Base-by-base conservation (phyloP, 2,329 filamentous ascomycete genomes). In the Exophiala bonariae region DNA sequence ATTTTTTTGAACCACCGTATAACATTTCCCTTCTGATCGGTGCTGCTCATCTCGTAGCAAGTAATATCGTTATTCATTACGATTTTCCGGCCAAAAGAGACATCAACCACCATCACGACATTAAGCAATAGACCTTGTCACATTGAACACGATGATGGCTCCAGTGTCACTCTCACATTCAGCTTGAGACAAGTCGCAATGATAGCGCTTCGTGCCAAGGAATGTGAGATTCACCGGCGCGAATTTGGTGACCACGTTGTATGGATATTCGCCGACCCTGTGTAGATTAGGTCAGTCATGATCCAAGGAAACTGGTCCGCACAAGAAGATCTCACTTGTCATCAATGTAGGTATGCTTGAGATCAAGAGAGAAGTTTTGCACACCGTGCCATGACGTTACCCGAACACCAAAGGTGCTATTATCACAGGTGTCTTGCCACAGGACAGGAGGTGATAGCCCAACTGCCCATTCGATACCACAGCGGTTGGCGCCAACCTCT, bases 221-320 rank as follows among this genome's bases (percentile, higher is more conserved):
- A 48, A 56, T 19, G 45, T 49, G 10, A 59, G 31, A 38, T 45
- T 50, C 33, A 59, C 32, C 13, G 47, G 23, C 16, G 51, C 38
- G 49, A 51, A 54, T 35, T 55, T 57, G 33, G 47, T 59, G 10
- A 57, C 37, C 31, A 55, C 41, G 30, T 57, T 55, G 49, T 55
- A 57, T 7, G 54, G 54, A 22, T 45, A 39, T 39, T 54, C 16
- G 8, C 51, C 51, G 20, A 54, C 42, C 22, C 50, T 54, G 38
- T 44, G 14, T 11, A 19, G 4, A n/a, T 19, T 16, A 28, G 10
- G 13, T 37, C 14, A 47, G 17, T 16, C 17, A 20, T 4, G 10
- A 5, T 17, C 36, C 7, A n/a, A 39, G 7, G 19, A 8, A 5
- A 5, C 7, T 6, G 19, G 14, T 18, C 11, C 19, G 19, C n/a